phyloP scores from a whole-genome alignment of 2,329 filamentous ascomycete genomes.

The Penicillium sp. region DNA sequence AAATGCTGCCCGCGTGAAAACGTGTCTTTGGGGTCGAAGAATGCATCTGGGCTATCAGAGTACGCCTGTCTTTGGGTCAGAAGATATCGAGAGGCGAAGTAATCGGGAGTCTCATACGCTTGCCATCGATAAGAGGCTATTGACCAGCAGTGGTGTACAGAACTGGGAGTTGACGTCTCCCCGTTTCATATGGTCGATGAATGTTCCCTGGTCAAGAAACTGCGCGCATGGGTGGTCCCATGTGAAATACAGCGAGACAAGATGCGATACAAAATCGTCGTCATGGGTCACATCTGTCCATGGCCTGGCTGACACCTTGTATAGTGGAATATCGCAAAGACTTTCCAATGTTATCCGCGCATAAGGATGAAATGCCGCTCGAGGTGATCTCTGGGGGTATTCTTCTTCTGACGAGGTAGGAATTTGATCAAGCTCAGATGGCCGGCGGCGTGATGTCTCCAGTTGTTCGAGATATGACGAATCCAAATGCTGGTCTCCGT shows the following conservation, averaged over 20 bases:
- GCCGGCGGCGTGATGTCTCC: slow-evolving; percentile 2
- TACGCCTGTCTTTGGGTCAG: slow-evolving; percentile 28
- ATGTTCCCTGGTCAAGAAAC: slow-evolving; percentile 72
- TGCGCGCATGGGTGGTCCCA: slow-evolving; percentile 89
- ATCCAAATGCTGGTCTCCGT: slow-evolving; percentile 4
- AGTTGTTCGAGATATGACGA: neutral
- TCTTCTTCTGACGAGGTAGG: slow-evolving; percentile 9
- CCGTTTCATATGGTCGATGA: slow-evolving; percentile 50
- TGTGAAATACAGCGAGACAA: slow-evolving; percentile 88
- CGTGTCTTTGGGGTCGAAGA: slow-evolving; percentile 25
- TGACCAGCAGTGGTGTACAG: slow-evolving; percentile 79
- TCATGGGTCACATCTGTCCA: slow-evolving; percentile 82
- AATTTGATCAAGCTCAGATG: slow-evolving; percentile 10
- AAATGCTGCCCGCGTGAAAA: slow-evolving; percentile 34
- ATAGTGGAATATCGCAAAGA: slow-evolving; percentile 35
- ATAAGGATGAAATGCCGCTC: slow-evolving; percentile 12
- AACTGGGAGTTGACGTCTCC: slow-evolving; percentile 56
- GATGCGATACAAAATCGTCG: slow-evolving; percentile 67
- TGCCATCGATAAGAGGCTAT: slow-evolving; percentile 68
- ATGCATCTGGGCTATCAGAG: slow-evolving; percentile 34
- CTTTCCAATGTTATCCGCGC: slow-evolving; percentile 31
- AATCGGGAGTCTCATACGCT: slow-evolving; percentile 27
- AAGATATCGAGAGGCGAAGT: neutral
- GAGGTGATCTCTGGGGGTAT: neutral
- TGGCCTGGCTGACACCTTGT: slow-evolving; percentile 32